Base-by-base conservation (phyloP, 345 rosid genomes). In the Salix caprea region DNA sequence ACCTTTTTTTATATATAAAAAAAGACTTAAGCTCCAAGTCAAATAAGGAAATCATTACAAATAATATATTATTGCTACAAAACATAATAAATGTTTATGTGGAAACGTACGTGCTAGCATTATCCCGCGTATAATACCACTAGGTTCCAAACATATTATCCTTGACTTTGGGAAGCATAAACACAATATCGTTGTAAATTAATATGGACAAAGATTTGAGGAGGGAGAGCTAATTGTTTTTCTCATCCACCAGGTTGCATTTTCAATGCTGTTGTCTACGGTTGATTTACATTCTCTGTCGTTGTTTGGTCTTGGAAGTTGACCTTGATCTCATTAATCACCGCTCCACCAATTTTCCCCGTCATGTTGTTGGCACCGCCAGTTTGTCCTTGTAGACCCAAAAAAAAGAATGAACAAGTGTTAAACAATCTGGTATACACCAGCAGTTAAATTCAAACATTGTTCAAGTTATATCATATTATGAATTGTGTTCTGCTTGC, bases 301-400 rank as follows among this genome's bases (percentile, higher is more conserved):
- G 65, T 23, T 26, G 28, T 61, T 73, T 74, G 50, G 3, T 80
- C 80, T 12, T 77, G 71, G 48, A 77, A 46, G 75, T 50, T 74
- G 39, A 71, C 81, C 67, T 15, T 52, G 42, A 83, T 40, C 48
- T 77, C 75, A 42, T 83, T 11, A 12, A 77, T 68, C 64, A 52
- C 74, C 10, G 69, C 70, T 72, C 78, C 78, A 24, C 36, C 36
- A 34, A 0, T 34, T 34, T 34, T 0, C 36, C 36, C 36, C 36
- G 36, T 11, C 69, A 71, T 4, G 54, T 61, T 60, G 34, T 73
- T 8, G 5, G 61, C 73, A 48, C 64, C 80, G 5, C 80, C 82
- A 7, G 26, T 69, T 60, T 72, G 74, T 42, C 78, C 84, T 76
- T 2, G 21, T 54, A 14, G 13, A 54, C n/a, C 64, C 30, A 19